These are phyloP conservation scores for Alternaria metachromatica DNA, from an alignment of 2,329 filamentous ascomycete species.

Conservation along the genomic window DNA sequence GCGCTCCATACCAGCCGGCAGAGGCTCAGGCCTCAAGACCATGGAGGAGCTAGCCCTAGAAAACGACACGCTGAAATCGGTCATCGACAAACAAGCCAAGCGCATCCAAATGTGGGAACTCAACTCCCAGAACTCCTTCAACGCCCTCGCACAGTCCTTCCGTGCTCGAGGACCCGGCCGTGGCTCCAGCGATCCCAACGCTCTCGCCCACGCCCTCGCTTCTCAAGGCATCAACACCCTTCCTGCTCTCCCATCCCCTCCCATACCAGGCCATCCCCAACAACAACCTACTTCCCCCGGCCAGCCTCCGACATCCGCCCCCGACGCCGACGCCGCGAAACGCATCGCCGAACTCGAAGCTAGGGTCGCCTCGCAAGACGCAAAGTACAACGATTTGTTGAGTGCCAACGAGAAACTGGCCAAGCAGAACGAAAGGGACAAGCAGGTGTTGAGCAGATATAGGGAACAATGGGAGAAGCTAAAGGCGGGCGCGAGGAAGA, in stretches of 20 bases:
- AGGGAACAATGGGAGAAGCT: conserved; percentile 72
- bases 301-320: neutral
- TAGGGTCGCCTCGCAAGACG: conserved; percentile 30
- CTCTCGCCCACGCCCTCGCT: conserved; percentile 35
- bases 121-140: conserved; percentile 84
- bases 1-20: conserved; percentile 41
- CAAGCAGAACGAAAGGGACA: conserved; percentile 67
- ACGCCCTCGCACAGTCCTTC: conserved; percentile 83
- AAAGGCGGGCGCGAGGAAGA: conserved; percentile 65
- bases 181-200: conserved; percentile 31
- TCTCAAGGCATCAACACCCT: conserved; percentile 28
- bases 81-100: conserved; percentile 84
- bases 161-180: conserved; percentile 43
- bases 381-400: conserved; percentile 57
- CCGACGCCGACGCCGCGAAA: conserved; percentile 21
- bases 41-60: conserved; percentile 89
- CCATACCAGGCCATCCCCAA: conserved; percentile 8
- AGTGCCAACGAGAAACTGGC: conserved; percentile 68
- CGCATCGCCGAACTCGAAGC: conserved; percentile 38
- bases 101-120: conserved; percentile 93
- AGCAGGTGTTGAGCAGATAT: conserved; percentile 62
- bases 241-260: conserved; percentile 28
- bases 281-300: neutral
- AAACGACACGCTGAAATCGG: conserved; percentile 83
- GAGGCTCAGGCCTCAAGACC: conserved; percentile 63